Evolutionary conservation across 176 grass and related monocot species (phyloP).

Genomic region (Phoenix roebelenii): DNA sequence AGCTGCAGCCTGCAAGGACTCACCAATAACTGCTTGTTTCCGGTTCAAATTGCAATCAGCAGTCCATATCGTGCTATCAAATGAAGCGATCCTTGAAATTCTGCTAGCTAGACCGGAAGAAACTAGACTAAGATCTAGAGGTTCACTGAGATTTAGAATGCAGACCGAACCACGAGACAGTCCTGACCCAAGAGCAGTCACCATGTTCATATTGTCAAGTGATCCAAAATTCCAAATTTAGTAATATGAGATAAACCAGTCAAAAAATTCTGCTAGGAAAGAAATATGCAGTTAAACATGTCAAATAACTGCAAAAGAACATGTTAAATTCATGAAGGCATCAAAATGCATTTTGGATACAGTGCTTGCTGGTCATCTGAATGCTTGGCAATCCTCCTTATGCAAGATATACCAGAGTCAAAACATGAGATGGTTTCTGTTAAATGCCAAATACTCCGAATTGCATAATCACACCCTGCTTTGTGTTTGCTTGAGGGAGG

Average conservation of each 20-base stretch:
- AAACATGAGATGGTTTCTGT: slow-evolving; percentile 19
- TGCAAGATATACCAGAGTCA: slow-evolving; percentile 40
- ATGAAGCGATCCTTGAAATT: slow-evolving; percentile 24
- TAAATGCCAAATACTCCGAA: slow-evolving; percentile 36
- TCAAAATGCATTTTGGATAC: slow-evolving; percentile 39
- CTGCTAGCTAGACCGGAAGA: slow-evolving; percentile 3
- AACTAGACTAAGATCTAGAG: slow-evolving; percentile 16
- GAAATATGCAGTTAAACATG: too few species aligned
- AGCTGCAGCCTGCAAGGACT: slow-evolving; percentile 20
- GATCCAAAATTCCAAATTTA: slow-evolving; percentile 19
- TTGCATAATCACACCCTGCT: slow-evolving; percentile 12
- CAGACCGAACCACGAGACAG: slow-evolving; percentile 33
- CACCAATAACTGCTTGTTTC: slow-evolving; percentile 45
- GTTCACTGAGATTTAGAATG: slow-evolving; percentile 42
- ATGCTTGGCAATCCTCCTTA: slow-evolving; percentile 28
- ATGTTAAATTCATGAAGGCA: slow-evolving; percentile 11
- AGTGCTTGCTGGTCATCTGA: slow-evolving; percentile 30
- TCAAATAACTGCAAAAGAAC: not conserved
- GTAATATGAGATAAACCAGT: too few species aligned
- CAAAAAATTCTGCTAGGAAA: too few species aligned
- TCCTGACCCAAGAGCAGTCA: slow-evolving; percentile 57
- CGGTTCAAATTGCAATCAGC: slow-evolving; percentile 47
- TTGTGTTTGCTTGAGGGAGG: slow-evolving; percentile 20
- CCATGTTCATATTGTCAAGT: slow-evolving; percentile 53
- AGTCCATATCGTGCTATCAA: slow-evolving; percentile 49